Evolutionary conservation across 192 early-diverging fungal genomes (phyloP).

Genomic region (Diversispora eburnea): DNA sequence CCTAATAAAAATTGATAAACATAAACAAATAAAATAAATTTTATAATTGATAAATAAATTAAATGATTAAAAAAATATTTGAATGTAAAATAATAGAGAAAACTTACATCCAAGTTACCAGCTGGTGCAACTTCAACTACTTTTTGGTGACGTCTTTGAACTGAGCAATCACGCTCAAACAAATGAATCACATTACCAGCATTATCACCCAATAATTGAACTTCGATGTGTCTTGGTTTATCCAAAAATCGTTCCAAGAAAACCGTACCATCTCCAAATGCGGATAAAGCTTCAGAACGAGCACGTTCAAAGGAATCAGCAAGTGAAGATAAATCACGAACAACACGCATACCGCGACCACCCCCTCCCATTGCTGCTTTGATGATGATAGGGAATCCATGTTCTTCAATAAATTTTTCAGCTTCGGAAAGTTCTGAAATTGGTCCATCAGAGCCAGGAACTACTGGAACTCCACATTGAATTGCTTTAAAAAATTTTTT

Average conservation of each 20-base stretch:
- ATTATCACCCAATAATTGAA: constrained; percentile 87
- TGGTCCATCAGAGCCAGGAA: constrained; percentile 90
- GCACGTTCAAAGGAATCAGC: constrained; percentile 79
- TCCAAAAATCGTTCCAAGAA: constrained; percentile 94
- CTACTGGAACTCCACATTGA: constrained; percentile 80
- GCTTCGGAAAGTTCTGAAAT: constrained; percentile 64
- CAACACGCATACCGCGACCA: constrained; percentile 95
- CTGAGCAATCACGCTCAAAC: constrained; percentile 95
- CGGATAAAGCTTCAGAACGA: constrained; percentile 80
- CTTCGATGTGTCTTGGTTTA: constrained; percentile 93
- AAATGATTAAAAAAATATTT: constrained; percentile 72
- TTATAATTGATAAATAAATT: constrained; percentile 53
- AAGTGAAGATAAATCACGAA: constrained; percentile 69
- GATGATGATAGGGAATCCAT: constrained; percentile 94
- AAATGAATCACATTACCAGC: constrained; percentile 86
- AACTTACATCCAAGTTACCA: constrained; percentile 54
- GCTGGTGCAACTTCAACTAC: constrained; percentile 92
- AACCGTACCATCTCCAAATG: constrained; percentile 95
- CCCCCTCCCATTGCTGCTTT: constrained; percentile 97
- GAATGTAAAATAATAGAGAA: background rate
- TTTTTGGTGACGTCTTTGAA: constrained; percentile 97
- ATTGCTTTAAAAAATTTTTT: constrained; percentile 50
- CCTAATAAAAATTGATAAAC: background rate
- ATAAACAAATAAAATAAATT: background rate
- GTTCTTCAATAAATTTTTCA: constrained; percentile 65